These are phyloP conservation scores for Cicer bijugum DNA, from an alignment of 306 rosid species.

Conservation along the genomic window DNA sequence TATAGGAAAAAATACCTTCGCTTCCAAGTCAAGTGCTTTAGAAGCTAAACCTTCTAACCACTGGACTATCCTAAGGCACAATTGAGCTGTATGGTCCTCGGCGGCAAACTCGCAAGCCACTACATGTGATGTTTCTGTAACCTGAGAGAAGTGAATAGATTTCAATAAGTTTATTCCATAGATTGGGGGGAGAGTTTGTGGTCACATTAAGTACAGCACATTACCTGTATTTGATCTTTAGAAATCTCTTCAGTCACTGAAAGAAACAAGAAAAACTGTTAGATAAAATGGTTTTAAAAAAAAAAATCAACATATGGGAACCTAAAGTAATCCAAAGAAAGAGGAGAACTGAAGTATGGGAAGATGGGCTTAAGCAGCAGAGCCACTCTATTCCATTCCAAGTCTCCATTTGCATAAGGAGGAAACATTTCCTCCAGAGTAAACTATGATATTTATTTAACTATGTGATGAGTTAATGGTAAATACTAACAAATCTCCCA, in stretches of 20 bases:
- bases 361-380: slow-evolving; percentile 20
- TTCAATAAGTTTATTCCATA: slow-evolving; percentile 35
- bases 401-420: slow-evolving; percentile 24
- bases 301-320: slow-evolving; percentile 6
- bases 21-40: slow-evolving; percentile 88
- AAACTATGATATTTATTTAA: slow-evolving; percentile 26
- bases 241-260: slow-evolving; percentile 88
- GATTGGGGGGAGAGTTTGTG: not conserved
- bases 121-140: slow-evolving; percentile 80
- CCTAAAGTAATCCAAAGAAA: slow-evolving; percentile 35
- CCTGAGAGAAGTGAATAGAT: slow-evolving; percentile 57
- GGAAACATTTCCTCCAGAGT: slow-evolving; percentile 1
- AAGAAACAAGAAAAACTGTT: slow-evolving; percentile 45
- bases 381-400: slow-evolving; percentile 20
- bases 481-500: slow-evolving; percentile 23
- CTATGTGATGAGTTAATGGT: not conserved
- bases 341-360: not conserved
- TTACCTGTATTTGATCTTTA: slow-evolving; percentile 77
- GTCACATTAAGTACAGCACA: slow-evolving; percentile 41
- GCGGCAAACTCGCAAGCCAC: slow-evolving; percentile 91
- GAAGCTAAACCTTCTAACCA: slow-evolving; percentile 96
- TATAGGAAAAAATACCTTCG: slow-evolving; percentile 65
- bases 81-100: slow-evolving; percentile 82
- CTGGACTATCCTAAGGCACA: slow-evolving; percentile 89
- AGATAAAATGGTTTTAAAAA: slow-evolving; percentile 18